phyloP scores from a whole-genome alignment of 75 land plant genomes.

The Cupressus sempervirens region DNA sequence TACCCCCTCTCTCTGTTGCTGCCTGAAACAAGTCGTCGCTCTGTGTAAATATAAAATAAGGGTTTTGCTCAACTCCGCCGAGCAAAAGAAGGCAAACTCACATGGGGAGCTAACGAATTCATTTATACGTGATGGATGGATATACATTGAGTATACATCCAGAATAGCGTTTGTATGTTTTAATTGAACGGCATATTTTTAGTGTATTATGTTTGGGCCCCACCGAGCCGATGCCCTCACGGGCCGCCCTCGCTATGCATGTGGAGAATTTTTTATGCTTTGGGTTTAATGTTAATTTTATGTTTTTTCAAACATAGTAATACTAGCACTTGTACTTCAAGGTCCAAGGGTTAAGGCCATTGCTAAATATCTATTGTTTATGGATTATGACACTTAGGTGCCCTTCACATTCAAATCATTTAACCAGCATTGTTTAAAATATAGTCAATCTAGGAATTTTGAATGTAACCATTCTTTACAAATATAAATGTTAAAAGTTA shows the following conservation, averaged over 20 bases:
- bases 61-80: neutral
- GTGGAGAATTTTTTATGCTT: neutral
- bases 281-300: no score
- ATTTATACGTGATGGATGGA: neutral
- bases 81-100: neutral
- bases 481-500: no score
- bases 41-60: neutral
- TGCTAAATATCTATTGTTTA: no score
- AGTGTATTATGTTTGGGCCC: neutral
- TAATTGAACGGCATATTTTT: neutral
- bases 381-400: no score
- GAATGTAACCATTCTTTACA: no score
- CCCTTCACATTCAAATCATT: no score
- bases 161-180: neutral
- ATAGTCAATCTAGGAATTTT: no score
- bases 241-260: neutral
- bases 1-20: neutral
- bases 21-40: neutral
- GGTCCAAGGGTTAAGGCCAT: no score
- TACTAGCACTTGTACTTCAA: no score
- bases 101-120: neutral
- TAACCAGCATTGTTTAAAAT: no score
- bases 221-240: neutral
- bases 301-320: no score
- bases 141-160: slow-evolving; percentile 9